These are phyloP conservation scores for Lepidopterella palustris DNA, from an alignment of 495 filamentous ascomycete species.

Conservation along the genomic window DNA sequence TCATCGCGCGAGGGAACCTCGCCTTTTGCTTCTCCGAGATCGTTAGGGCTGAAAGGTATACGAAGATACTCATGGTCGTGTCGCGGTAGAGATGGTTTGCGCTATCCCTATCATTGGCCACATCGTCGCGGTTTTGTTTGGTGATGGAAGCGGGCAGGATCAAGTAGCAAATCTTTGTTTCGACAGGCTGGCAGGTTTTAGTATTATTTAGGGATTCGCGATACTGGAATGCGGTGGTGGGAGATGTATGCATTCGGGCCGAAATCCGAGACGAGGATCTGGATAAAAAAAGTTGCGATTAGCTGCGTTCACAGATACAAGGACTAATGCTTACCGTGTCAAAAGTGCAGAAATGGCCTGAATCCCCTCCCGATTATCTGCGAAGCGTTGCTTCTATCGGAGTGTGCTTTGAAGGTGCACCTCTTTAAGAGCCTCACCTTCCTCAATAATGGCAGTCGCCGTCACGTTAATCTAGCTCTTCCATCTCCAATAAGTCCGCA, in stretches of 20 bases:
- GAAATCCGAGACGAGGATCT: background rate
- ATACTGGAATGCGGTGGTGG: background rate
- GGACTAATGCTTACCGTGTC: background rate
- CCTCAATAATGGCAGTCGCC: background rate
- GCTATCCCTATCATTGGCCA: background rate
- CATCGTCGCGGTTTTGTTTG: background rate
- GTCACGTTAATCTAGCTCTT: background rate
- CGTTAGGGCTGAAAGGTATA: background rate
- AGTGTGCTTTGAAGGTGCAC: background rate
- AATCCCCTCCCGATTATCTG: background rate
- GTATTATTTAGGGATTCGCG: background rate
- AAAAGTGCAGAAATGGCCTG: background rate
- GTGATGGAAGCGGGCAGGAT: background rate
- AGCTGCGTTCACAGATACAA: too few species aligned
- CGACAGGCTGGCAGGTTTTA: background rate
- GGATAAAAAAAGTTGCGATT: too few species aligned
- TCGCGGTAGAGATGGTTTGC: background rate
- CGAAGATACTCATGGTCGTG: background rate
- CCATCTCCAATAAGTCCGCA: background rate
- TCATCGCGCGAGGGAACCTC: conserved; percentile 13
- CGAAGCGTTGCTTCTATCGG: background rate
- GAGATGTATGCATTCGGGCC: background rate
- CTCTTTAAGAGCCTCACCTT: background rate
- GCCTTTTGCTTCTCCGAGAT: background rate
- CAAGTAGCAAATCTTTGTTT: background rate